These are phyloP conservation scores for Pestalotiopsis fici DNA, from an alignment of 2,329 filamentous ascomycete genomes.

Conservation along the genomic window DNA sequence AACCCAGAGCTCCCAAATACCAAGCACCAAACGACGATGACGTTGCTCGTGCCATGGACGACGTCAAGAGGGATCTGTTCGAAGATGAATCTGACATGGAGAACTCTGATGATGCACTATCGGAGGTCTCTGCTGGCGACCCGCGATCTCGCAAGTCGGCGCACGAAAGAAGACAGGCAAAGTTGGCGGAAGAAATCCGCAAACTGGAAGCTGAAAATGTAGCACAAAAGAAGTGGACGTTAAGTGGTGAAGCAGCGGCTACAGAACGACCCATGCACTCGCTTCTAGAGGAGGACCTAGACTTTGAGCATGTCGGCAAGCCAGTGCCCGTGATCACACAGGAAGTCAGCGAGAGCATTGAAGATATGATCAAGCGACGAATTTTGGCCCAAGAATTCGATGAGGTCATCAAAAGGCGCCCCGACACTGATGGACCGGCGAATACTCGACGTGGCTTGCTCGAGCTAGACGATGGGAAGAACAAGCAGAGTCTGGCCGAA, in stretches of 20 bases:
- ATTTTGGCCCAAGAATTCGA: constrained; percentile 92
- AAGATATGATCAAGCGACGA: constrained; percentile 89
- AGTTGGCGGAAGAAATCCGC: constrained; percentile 86
- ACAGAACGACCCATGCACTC: constrained; percentile 86
- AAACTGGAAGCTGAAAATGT: constrained; percentile 87
- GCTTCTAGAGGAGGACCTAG: constrained; percentile 88
- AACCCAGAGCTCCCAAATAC: constrained; percentile 39
- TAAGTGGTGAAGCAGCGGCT: constrained; percentile 85
- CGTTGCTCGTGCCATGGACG: constrained; percentile 79
- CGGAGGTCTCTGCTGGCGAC: constrained; percentile 68
- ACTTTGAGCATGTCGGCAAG: constrained; percentile 94
- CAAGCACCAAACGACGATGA: constrained; percentile 60
- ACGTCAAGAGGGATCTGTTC: constrained; percentile 88
- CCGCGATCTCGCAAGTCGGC: constrained; percentile 75
- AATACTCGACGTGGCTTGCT: constrained; percentile 70
- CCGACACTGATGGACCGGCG: constrained; percentile 64
- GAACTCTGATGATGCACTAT: constrained; percentile 65
- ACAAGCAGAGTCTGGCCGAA: constrained; percentile 84
- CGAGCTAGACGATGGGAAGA: constrained; percentile 84
- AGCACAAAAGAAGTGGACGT: constrained; percentile 86
- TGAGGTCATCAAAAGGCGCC: constrained; percentile 80
- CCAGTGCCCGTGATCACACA: constrained; percentile 92
- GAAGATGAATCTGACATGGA: constrained; percentile 71
- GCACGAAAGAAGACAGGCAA: constrained; percentile 84
- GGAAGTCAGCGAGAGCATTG: constrained; percentile 87